Conservation (phyloP, 176 grass and related monocot genomes). For the Oryza australiensis region DNA sequence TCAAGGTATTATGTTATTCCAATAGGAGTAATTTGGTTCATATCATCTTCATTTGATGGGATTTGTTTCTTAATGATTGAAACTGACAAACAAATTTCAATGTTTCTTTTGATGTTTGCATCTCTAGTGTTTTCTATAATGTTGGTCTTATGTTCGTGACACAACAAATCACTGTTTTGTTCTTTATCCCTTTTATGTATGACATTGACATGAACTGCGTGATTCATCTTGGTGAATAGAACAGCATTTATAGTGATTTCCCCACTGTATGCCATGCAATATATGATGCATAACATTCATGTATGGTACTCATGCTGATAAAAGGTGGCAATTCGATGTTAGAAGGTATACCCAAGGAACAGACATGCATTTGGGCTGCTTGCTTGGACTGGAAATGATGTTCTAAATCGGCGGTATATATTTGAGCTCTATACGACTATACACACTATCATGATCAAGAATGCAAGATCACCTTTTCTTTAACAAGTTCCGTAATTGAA, state of each 20-base stretch:
- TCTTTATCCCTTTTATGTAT: not conserved
- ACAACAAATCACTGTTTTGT: not conserved
- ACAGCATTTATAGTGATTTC: not conserved
- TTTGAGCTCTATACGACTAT: not conserved
- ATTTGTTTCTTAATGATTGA: conserved; percentile 15
- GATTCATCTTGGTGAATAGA: not conserved
- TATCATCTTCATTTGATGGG: not conserved
- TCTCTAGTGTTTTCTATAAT: not conserved
- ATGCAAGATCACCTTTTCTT: not conserved
- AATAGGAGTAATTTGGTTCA: not conserved
- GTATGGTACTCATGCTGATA: not conserved
- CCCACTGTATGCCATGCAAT: not conserved
- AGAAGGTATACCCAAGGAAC: conserved; percentile 80
- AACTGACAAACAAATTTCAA: not conserved
- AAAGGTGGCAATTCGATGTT: not conserved
- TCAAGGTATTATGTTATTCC: conserved; percentile 63
- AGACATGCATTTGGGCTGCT: conserved; percentile 84
- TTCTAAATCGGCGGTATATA: conserved; percentile 80
- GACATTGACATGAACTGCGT: not conserved
- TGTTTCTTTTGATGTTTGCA: not conserved
- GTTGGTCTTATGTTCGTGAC: not conserved
- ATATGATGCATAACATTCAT: not conserved
- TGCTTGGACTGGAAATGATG: conserved; percentile 97
- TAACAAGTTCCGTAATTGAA: not conserved
- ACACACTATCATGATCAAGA: not conserved